These are phyloP conservation scores for Malus hybrid DNA, from an alignment of 331 rosid species.

Conservation along the genomic window DNA sequence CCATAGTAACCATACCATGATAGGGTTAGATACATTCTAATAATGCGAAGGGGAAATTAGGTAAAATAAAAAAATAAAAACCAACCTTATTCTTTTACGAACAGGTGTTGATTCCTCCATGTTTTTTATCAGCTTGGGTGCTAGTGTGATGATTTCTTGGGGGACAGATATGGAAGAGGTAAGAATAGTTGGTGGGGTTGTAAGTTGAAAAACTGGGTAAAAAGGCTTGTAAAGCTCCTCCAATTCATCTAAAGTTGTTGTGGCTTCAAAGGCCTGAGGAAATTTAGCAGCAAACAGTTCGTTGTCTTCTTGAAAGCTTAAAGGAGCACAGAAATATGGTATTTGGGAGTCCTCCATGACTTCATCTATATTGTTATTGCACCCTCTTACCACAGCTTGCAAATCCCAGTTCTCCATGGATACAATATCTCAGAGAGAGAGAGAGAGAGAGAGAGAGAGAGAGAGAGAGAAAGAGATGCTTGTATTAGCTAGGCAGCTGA, in stretches of 20 bases:
- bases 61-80: too few relatives aligned
- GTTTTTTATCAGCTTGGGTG: constrained; percentile 14
- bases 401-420: constrained; percentile 69
- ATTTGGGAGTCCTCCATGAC: constrained; percentile 13
- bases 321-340: constrained; percentile 13
- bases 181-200: constrained; percentile 24
- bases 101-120: constrained; percentile 21
- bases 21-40: neutral
- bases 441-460: neutral
- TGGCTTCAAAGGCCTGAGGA: constrained; percentile 41
- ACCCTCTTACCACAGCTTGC: constrained; percentile 75
- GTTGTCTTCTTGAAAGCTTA: constrained; percentile 25
- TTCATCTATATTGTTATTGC: constrained; percentile 8
- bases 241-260: constrained; percentile 41
- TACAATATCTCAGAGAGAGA: neutral
- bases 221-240: constrained; percentile 58
- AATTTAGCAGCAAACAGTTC: constrained; percentile 15
- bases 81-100: constrained; percentile 43
- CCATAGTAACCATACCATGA: neutral
- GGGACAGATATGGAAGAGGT: constrained; percentile 33
- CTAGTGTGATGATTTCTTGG: constrained; percentile 12
- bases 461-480: neutral
- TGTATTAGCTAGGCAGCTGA: constrained; percentile 2
- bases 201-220: constrained; percentile 33
- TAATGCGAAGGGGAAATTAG: neutral